A percentile compares a stretch with the other conserved stretches of the same genome.
phyloP scores from a whole-genome alignment of 768 basidiomycete genomes.

The Tephrocybe rancida region DNA sequence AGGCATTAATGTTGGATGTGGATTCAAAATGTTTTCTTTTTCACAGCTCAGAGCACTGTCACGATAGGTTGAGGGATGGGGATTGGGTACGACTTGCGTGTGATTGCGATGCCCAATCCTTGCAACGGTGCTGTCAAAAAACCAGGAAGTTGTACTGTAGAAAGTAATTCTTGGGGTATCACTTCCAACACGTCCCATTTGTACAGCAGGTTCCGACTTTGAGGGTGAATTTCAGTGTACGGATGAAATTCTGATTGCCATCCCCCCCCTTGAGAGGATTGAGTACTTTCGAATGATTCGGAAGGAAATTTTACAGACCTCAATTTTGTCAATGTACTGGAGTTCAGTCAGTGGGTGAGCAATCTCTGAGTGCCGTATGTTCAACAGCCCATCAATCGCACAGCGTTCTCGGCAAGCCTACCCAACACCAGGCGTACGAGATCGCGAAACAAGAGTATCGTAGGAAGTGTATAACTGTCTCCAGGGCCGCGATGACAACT shows the following conservation, averaged over 20 bases:
- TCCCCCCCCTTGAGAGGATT: slow-evolving; percentile 99
- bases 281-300: slow-evolving; percentile 2
- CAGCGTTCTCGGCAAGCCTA: slow-evolving; percentile 74
- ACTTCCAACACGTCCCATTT: slow-evolving; percentile 82
- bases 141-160: slow-evolving; percentile 86
- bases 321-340: slow-evolving; percentile 97
- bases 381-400: slow-evolving; percentile 71
- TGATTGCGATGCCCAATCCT: slow-evolving; percentile 90
- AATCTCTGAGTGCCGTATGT: slow-evolving; percentile 67
- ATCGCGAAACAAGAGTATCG: slow-evolving; percentile 78
- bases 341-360: slow-evolving; percentile 80
- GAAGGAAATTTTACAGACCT: slow-evolving; percentile 46
- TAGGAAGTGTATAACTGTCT: slow-evolving; percentile 57
- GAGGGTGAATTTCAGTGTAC: slow-evolving; percentile 88
- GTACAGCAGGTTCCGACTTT: slow-evolving; percentile 90
- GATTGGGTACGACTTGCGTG: slow-evolving; percentile 41
- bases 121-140: slow-evolving; percentile 84
- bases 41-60: slow-evolving; percentile 78
- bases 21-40: slow-evolving; percentile 92
- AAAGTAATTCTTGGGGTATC: slow-evolving; percentile 92
- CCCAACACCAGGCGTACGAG: slow-evolving; percentile 62
- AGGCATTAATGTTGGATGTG: slow-evolving; percentile 89
- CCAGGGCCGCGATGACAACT: slow-evolving; percentile 55
- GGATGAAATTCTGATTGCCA: slow-evolving; percentile 86
- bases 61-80: slow-evolving; percentile 6